Evolutionary conservation across 495 filamentous ascomycete genomes (phyloP).

Genomic region (Penicillium atrosanguineum): DNA sequence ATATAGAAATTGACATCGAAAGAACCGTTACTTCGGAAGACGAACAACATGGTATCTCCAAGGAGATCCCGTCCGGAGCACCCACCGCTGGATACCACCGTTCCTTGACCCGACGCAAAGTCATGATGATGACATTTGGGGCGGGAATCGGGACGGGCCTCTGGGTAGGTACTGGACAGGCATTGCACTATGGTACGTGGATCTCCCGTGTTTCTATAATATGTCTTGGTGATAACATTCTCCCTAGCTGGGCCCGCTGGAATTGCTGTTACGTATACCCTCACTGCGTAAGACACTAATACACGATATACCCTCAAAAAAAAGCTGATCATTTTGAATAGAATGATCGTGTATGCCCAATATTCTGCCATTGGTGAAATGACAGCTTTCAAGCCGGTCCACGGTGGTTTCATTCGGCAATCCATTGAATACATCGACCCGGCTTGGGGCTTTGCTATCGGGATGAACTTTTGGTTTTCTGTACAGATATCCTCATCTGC

Average conservation of each 20-base stretch:
- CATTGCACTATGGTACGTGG: conserved; percentile 24
- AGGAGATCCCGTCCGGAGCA: conserved; percentile 6
- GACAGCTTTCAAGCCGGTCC: conserved; percentile 30
- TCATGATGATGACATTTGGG: conserved; percentile 37
- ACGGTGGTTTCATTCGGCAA: conserved; percentile 32
- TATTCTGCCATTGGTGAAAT: conserved; percentile 31
- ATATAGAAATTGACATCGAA: conserved; percentile 15
- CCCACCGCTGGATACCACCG: conserved; percentile 26
- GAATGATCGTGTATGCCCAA: conserved; percentile 28
- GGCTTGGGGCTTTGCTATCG: conserved; percentile 29
- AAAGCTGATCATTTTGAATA: neutral
- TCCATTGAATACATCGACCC: conserved; percentile 30
- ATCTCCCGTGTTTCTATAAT: too few species aligned
- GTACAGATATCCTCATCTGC: conserved; percentile 4
- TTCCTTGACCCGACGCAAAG: conserved; percentile 26
- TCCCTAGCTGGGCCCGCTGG: conserved; percentile 27
- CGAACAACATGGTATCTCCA: conserved; percentile 13
- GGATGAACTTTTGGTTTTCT: conserved; percentile 33
- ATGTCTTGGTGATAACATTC: neutral
- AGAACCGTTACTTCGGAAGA: conserved; percentile 14
- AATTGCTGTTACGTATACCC: conserved; percentile 25
- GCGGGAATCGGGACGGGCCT: conserved; percentile 30
- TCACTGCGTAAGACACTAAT: conserved; percentile 21
- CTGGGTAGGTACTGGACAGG: conserved; percentile 28
- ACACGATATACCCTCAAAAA: neutral